Conservation (phyloP, 2,329 filamentous ascomycete species). For the Xylaria sp. region DNA sequence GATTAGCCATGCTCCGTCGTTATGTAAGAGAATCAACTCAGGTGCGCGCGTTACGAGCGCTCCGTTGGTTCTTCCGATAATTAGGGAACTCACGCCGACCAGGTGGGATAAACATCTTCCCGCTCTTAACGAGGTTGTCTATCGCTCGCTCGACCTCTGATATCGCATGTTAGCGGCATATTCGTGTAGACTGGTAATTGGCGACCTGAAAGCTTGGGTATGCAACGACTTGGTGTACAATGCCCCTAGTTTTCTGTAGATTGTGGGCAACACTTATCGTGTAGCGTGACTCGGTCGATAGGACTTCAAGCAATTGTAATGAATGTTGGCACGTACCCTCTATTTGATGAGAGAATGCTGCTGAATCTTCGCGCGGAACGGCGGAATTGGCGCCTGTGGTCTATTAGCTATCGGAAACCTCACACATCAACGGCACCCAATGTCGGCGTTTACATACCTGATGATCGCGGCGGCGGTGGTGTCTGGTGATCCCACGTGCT, state of each 20-base stretch:
- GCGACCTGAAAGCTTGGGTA: not conserved
- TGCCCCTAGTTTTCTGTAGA: not conserved
- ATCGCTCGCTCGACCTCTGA: conserved; percentile 94
- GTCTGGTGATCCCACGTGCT: conserved; percentile 75
- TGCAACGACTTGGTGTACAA: not conserved
- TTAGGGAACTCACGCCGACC: conserved; percentile 78
- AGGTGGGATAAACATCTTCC: conserved; percentile 80
- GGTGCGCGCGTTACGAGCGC: conserved; percentile 4
- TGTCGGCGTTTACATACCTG: conserved; percentile 37
- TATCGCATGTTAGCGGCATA: conserved; percentile 36
- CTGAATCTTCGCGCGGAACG: conserved; percentile 73
- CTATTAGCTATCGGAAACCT: conserved; percentile 35
- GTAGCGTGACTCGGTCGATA: conserved; percentile 13
- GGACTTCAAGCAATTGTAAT: not conserved
- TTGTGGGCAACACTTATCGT: not conserved
- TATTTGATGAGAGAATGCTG: conserved; percentile 84
- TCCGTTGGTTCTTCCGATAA: conserved; percentile 1
- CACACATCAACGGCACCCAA: not conserved
- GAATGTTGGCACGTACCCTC: conserved; percentile 71
- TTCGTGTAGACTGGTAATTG: not conserved
- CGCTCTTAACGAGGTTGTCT: conserved; percentile 95
- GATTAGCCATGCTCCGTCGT: conserved; percentile 35
- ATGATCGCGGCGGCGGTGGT: conserved; percentile 73
- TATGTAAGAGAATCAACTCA: conserved; percentile 30
- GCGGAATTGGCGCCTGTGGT: conserved; percentile 73